phyloP scores from a whole-genome alignment of 2,329 filamentous ascomycete species.

The Hymenotorrendiella dingleyae region DNA sequence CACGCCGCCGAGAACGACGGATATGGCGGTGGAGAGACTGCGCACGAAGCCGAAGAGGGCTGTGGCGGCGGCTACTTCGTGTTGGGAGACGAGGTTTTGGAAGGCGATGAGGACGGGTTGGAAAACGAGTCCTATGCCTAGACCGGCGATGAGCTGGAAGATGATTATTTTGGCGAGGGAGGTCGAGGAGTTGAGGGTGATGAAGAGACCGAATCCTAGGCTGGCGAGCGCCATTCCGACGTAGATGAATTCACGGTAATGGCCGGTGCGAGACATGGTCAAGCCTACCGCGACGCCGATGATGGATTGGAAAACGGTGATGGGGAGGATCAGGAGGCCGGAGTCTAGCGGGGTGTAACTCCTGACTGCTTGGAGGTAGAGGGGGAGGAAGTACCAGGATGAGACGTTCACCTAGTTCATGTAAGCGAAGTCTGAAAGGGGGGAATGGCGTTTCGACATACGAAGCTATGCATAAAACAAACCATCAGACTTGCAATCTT shows the following conservation, averaged over 20 bases:
- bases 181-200: conserved; percentile 34
- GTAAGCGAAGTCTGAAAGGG: neutral
- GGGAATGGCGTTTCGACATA: neutral
- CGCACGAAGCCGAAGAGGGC: conserved; percentile 44
- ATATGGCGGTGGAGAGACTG: conserved; percentile 37
- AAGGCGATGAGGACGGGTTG: conserved; percentile 50
- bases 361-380: conserved; percentile 78
- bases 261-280: conserved; percentile 43
- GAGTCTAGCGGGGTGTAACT: conserved; percentile 63
- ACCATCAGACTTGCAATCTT: conserved; percentile 61
- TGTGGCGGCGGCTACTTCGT: conserved; percentile 41
- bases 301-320: conserved; percentile 49
- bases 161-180: conserved; percentile 38
- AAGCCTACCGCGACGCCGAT: conserved; percentile 45
- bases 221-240: conserved; percentile 36
- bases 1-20: conserved; percentile 40
- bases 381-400: conserved; percentile 31
- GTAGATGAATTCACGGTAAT: conserved; percentile 42
- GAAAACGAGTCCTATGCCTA: conserved; percentile 48
- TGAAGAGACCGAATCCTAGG: conserved; percentile 43
- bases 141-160: conserved; percentile 44
- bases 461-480: conserved; percentile 66
- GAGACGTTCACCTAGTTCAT: too few relatives aligned
- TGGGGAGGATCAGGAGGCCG: conserved; percentile 68
- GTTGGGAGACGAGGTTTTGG: conserved; percentile 41